Evolutionary conservation across 768 basidiomycete genomes (phyloP), one percentile per base, ranked within the genome.

Genomic region (Tricholoma terreum): DNA sequence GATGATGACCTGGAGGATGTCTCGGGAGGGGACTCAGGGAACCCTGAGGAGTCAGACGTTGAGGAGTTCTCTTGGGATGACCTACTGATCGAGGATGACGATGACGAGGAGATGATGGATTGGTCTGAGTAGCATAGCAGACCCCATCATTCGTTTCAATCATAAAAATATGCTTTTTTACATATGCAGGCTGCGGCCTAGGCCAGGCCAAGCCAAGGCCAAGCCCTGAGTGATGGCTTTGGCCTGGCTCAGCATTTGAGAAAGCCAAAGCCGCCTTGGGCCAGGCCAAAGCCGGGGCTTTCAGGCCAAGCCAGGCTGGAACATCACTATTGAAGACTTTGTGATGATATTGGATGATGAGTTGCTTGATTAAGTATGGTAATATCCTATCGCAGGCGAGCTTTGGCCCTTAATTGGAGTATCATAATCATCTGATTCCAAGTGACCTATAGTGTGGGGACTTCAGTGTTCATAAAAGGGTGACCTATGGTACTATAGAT

Each of bases 251-350:
- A 12, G 21, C 21, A 30, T 45, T 24, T 42, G n/a, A n/a, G n/a
- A n/a, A n/a, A n/a, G n/a, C n/a, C n/a, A n/a, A n/a, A n/a, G n/a
- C n/a, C n/a, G n/a, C n/a, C n/a, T n/a, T n/a, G n/a, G n/a, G n/a
- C n/a, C n/a, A n/a, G n/a, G n/a, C n/a, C n/a, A n/a, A n/a, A n/a
- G n/a, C n/a, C n/a, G n/a, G n/a, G n/a, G n/a, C n/a, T n/a, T n/a
- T n/a, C n/a, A n/a, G n/a, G n/a, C 54, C 40, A 55, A 33, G 42
- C 54, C 46, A 48, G 31, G 31, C n/a, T n/a, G n/a, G n/a, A n/a
- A n/a, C n/a, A n/a, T n/a, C n/a, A n/a, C n/a, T n/a, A n/a, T n/a
- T n/a, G n/a, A n/a, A n/a, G n/a, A n/a, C n/a, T n/a, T n/a, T n/a
- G n/a, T n/a, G n/a, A n/a, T n/a, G n/a, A n/a, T n/a, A n/a, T n/a